Conservation (phyloP, 1,139 yeast species). For the Hyphopichia pseudoburtonii region DNA sequence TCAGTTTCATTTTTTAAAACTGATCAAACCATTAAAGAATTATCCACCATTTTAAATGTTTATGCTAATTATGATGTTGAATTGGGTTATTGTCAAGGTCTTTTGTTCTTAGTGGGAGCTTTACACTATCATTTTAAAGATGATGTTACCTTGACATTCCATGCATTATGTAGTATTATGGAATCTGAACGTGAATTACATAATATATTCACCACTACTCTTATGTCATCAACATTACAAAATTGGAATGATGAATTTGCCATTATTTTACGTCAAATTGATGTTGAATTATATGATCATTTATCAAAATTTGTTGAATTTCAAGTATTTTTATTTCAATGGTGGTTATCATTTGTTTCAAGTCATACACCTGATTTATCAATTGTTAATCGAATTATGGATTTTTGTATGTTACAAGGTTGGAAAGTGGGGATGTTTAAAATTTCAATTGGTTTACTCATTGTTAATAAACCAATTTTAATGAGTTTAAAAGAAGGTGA, state of each 20-base stretch:
- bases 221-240: constrained; percentile 57
- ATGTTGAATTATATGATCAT: constrained; percentile 47
- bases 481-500: constrained; percentile 49
- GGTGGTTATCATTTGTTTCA: constrained; percentile 68
- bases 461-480: constrained; percentile 52
- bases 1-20: constrained; percentile 16
- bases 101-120: constrained; percentile 66
- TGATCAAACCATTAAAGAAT: constrained; percentile 34
- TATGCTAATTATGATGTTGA: constrained; percentile 68
- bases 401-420: constrained; percentile 61
- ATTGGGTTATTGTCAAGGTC: constrained; percentile 73
- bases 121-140: constrained; percentile 52
- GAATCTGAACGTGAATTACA: constrained; percentile 59
- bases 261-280: constrained; percentile 37
- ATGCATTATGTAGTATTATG: constrained; percentile 58
- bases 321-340: constrained; percentile 54
- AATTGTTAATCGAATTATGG: constrained; percentile 51
- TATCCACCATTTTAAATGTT: constrained; percentile 62
- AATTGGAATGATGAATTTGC: constrained; percentile 57
- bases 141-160: constrained; percentile 50
- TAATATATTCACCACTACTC: constrained; percentile 53
- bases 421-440: constrained; percentile 64
- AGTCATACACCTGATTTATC: constrained; percentile 59
- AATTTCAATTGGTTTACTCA: constrained; percentile 55
- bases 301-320: constrained; percentile 41